phyloP scores from a whole-genome alignment of 371 early-diverging fungal species.

The Thermomucor indicae-seudaticae region DNA sequence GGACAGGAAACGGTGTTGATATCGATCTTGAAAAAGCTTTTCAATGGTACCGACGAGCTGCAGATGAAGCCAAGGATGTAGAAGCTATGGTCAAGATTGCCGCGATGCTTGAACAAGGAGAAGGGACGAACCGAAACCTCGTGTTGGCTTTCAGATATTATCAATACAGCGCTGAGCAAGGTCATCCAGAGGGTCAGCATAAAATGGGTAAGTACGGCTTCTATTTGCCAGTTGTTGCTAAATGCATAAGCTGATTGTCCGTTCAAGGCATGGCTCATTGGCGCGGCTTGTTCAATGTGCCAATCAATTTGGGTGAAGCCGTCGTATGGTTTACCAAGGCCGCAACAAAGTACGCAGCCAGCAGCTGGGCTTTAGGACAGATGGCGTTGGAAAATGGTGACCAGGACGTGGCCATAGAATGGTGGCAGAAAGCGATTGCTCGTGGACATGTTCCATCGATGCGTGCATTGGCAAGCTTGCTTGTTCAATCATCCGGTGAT shows the following conservation, averaged over 20 bases:
- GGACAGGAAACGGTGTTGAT: constrained; percentile 7
- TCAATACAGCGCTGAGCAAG: constrained; percentile 29
- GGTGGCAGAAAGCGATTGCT: constrained; percentile 35
- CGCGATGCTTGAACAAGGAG: constrained; percentile 23
- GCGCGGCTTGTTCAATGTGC: constrained; percentile 24
- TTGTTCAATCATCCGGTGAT: constrained; percentile 7
- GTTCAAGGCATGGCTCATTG: constrained; percentile 18
- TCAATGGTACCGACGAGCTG: constrained; percentile 29
- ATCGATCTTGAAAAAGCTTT: constrained; percentile 29
- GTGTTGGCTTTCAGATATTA: constrained; percentile 40
- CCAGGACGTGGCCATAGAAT: constrained; percentile 30
- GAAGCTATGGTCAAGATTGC: constrained; percentile 38
- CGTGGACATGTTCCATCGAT: constrained; percentile 32
- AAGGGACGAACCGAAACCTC: neutral
- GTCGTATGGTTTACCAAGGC: constrained; percentile 31
- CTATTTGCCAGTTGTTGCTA: neutral
- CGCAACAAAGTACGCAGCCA: constrained; percentile 26
- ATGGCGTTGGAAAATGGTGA: constrained; percentile 30
- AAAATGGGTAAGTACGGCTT: constrained; percentile 16
- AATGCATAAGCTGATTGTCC: neutral
- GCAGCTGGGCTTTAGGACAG: constrained; percentile 35
- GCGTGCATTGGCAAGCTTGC: constrained; percentile 18
- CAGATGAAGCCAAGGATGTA: constrained; percentile 33
- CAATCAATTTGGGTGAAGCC: constrained; percentile 22
- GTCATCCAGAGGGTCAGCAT: constrained; percentile 29